These are phyloP conservation scores for Cutaneotrichosporon sp. DNA, from an alignment of 1,284 basidiomycete genomes.

Conservation along the genomic window DNA sequence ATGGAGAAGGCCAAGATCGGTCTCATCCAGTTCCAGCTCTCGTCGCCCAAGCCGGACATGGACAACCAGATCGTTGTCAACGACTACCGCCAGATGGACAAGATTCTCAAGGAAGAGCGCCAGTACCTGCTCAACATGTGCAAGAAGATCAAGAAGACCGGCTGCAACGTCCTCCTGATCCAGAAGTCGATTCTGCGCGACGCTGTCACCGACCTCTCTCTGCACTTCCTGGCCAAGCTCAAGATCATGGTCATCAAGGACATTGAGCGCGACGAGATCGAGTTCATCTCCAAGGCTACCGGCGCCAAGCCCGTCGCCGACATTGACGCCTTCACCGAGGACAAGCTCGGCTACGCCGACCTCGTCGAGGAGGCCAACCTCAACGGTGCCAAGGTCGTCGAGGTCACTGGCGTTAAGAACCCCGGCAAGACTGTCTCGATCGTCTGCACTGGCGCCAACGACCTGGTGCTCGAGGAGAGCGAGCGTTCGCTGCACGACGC, in stretches of 20 bases:
- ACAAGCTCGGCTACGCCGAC: conserved; percentile 95
- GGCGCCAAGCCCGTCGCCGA: conserved; percentile 96
- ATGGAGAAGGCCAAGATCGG: conserved; percentile 99
- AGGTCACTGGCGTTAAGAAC: conserved; percentile 93
- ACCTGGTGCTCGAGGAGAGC: conserved; percentile 91
- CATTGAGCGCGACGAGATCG: conserved; percentile 97
- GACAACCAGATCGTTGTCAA: conserved; percentile 99
- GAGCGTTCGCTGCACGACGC: conserved; percentile 98
- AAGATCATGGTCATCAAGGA: conserved; percentile 98
- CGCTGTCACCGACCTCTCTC: conserved; percentile 96
- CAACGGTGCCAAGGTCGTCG: conserved; percentile 85
- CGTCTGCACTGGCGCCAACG: conserved; percentile 91
- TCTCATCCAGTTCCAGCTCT: conserved; percentile 97
- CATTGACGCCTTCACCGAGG: conserved; percentile 97
- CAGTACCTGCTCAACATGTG: conserved; percentile 97
- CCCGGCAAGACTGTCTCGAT: conserved; percentile 91
- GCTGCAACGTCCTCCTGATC: conserved; percentile 97
- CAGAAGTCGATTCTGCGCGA: conserved; percentile 99
- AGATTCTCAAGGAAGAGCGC: conserved; percentile 97
- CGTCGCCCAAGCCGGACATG: conserved; percentile 98
- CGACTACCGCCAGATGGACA: conserved; percentile 99
- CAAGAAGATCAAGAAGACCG: conserved; percentile 99
- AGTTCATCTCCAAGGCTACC: conserved; percentile 91
- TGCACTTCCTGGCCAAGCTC: conserved; percentile 96
- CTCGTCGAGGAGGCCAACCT: conserved; percentile 86